Percentiles rank a stretch among this genome's conserved stretches.
Conservation (phyloP, 805 yeast genomes). For the Lipomyces kockii region DNA sequence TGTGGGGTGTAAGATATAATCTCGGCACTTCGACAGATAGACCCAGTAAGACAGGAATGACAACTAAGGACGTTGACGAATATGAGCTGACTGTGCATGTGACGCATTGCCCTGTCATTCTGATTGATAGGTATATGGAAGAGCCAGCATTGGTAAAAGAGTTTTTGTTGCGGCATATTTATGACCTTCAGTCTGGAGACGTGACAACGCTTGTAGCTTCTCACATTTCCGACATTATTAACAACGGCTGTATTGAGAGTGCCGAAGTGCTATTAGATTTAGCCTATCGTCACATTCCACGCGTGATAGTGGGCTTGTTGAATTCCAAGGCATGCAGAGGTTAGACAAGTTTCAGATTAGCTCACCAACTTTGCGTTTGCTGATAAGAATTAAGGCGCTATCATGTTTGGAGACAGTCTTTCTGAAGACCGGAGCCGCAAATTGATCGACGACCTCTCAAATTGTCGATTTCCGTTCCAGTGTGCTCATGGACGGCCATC, state of each 20-base stretch:
- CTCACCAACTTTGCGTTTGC: slow-evolving; percentile 55
- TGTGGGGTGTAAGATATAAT: slow-evolving; percentile 54
- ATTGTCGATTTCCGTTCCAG: slow-evolving; percentile 66
- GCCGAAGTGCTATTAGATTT: slow-evolving; percentile 1
- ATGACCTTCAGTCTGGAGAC: slow-evolving; percentile 16
- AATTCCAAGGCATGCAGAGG: slow-evolving; percentile 47
- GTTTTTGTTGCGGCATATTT: slow-evolving; percentile 18
- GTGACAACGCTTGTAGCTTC: slow-evolving; percentile 3
- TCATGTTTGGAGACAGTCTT: slow-evolving; percentile 71
- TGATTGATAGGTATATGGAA: slow-evolving; percentile 44
- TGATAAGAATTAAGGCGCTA: slow-evolving; percentile 52
- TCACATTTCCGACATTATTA: not conserved
- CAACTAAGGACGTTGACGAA: not conserved
- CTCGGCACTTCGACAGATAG: slow-evolving; percentile 9
- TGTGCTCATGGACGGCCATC: slow-evolving; percentile 92
- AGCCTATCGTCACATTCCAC: slow-evolving; percentile 39
- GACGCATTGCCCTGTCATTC: slow-evolving; percentile 53
- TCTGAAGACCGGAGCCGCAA: slow-evolving; percentile 50
- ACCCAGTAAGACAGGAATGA: not conserved
- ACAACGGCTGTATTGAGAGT: not conserved
- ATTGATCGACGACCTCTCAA: slow-evolving; percentile 51
- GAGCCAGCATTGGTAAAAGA: slow-evolving; percentile 16
- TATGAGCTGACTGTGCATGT: slow-evolving; percentile 38
- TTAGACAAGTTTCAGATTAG: slow-evolving; percentile 2
- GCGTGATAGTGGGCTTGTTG: slow-evolving; percentile 51